Base-by-base conservation (phyloP, 345 rosid genomes). In the Gossypium rotundifolium region DNA sequence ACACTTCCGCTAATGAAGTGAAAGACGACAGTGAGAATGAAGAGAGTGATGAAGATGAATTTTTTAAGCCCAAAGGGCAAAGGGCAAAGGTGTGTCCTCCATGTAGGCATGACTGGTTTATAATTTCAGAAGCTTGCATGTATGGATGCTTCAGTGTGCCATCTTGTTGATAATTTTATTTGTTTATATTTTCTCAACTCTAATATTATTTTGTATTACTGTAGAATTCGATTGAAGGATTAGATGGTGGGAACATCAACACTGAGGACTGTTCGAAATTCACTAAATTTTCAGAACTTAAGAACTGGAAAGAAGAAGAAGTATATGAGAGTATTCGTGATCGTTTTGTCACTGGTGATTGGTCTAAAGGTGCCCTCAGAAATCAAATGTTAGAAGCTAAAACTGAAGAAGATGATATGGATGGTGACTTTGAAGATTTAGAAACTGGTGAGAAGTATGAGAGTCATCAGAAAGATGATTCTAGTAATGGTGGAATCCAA, bases 341-440 rank as follows among this genome's bases (percentile, higher is more conserved):
- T 79, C 91, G 96, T 44, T 95, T 95, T 86, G 89, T 87, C 78
- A 91, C 96, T 42, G 97, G 99, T 78, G 89, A 87, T 81, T 91
- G 99, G 97, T 85, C 90, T 63, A 86, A 85, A 83, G 93, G 90
- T 71, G 90, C 90, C 76, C 78, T 74, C 74, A 85, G 97, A 82
- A 87, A 91, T 84, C 59, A 80, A 77, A 67, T 55, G 8, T 72
- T 81, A 48, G 84, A 78, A 49, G 65, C 52, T 76, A 83, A 77
- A 71, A 84, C 79, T 64, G 92, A 85, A 33, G 93, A 86, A 40
- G 91, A 83, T 46, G 74, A 71, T 63, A 80, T 83, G 25, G 78
- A 81, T 84, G 99, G 98, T 38, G 97, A 94, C 73, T 94, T 94
- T 80, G 98, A 93, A 80, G 99, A 94, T 89, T 57, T 94, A 80